Percentiles rank a stretch among this genome's conserved stretches.
These are phyloP conservation scores for Pholiota conissans DNA, from an alignment of 768 basidiomycete species.

Conservation along the genomic window DNA sequence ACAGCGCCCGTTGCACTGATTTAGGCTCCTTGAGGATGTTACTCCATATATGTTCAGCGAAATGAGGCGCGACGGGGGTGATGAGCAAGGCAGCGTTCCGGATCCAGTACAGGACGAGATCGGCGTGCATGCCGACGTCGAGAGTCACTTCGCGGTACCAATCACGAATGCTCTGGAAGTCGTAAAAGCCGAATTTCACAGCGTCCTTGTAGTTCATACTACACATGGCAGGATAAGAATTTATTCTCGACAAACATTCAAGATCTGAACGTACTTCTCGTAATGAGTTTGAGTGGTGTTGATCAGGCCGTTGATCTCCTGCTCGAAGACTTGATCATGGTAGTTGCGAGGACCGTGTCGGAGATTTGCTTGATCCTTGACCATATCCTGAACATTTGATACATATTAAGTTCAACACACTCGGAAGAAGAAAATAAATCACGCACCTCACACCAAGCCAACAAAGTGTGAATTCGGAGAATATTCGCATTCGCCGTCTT, in stretches of 20 bases:
- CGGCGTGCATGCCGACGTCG: constrained; percentile 89
- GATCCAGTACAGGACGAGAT: constrained; percentile 86
- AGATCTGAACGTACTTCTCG: constrained; percentile 60
- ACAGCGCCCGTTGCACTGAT: constrained; percentile 81
- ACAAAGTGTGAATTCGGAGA: constrained; percentile 84
- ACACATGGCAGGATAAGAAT: background rate
- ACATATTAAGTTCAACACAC: background rate
- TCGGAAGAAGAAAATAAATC: background rate
- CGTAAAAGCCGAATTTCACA: constrained; percentile 93
- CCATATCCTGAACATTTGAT: constrained; percentile 61
- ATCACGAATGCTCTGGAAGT: constrained; percentile 87
- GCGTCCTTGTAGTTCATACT: constrained; percentile 97
- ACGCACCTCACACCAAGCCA: constrained; percentile 88
- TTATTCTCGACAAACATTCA: too few relatives aligned
- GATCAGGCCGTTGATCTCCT: constrained; percentile 87
- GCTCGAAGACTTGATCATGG: constrained; percentile 88
- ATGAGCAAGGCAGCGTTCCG: constrained; percentile 76
- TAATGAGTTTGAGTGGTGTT: constrained; percentile 80
- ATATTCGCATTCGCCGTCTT: constrained; percentile 97
- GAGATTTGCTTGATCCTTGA: constrained; percentile 66
- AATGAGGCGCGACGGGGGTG: constrained; percentile 90
- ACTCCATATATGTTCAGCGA: constrained; percentile 88
- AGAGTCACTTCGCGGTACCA: constrained; percentile 94
- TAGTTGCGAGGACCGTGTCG: constrained; percentile 76
- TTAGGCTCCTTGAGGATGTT: constrained; percentile 68